Percentiles rank a stretch among this genome's conserved stretches.
Evolutionary conservation across 2,329 filamentous ascomycete genomes (phyloP).

Genomic region (Diplodia corticola): DNA sequence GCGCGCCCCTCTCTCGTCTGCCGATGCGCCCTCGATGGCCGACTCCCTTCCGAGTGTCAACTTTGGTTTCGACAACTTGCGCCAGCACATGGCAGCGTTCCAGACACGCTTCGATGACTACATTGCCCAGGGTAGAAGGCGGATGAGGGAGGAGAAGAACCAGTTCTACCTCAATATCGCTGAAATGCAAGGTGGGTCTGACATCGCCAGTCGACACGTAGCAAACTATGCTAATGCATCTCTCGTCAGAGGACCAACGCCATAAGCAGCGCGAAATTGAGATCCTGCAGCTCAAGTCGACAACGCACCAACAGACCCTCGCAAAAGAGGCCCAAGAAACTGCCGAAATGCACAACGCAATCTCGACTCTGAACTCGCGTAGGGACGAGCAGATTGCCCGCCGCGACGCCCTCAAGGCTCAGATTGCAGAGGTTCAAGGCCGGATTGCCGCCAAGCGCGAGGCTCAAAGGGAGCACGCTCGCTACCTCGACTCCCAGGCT

Average conservation of each 20-base stretch:
- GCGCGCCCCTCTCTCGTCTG: constrained; percentile 57
- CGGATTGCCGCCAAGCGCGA: constrained; percentile 69
- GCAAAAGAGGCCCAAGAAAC: constrained; percentile 75
- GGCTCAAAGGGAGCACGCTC: constrained; percentile 70
- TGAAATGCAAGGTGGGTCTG: constrained; percentile 75
- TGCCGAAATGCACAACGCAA: constrained; percentile 61
- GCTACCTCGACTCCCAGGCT: constrained; percentile 77
- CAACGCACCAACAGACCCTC: constrained; percentile 71
- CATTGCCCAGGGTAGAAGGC: constrained; percentile 86
- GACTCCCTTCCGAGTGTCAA: constrained; percentile 84
- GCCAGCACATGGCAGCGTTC: constrained; percentile 92
- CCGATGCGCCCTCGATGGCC: constrained; percentile 65
- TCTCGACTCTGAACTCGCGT: constrained; percentile 56
- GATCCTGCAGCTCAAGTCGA: constrained; percentile 71
- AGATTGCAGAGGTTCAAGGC: constrained; percentile 65
- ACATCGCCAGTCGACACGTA: neutral
- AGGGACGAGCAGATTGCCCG: constrained; percentile 57
- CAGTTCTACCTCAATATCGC: constrained; percentile 88
- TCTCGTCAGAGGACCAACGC: constrained; percentile 74
- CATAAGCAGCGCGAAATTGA: constrained; percentile 88
- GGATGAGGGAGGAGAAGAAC: constrained; percentile 89
- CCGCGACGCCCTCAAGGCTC: constrained; percentile 56
- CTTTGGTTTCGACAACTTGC: constrained; percentile 94
- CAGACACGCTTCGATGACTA: constrained; percentile 88
- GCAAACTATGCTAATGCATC: neutral